Conservation (phyloP, 2,329 filamentous ascomycete species). For the Claviceps citrina region DNA sequence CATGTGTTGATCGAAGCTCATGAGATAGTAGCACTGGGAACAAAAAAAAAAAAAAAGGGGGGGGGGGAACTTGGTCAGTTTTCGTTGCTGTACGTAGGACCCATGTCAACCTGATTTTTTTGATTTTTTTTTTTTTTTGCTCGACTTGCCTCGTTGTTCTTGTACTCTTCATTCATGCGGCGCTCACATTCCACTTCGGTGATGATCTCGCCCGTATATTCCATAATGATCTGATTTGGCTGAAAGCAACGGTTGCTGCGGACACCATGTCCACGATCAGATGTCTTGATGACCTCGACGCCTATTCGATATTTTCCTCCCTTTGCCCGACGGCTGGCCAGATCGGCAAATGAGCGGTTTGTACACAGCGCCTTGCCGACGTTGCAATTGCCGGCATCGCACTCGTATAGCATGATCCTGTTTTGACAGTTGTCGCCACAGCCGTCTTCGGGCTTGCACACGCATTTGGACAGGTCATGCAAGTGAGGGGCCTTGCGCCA, state of each 20-base stretch:
- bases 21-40: constrained; percentile 80
- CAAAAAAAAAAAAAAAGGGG: background rate
- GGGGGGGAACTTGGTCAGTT: background rate
- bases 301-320: constrained; percentile 83
- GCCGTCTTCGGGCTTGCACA: constrained; percentile 61
- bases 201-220: constrained; percentile 96
- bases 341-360: constrained; percentile 75
- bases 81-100: background rate
- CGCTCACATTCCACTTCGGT: constrained; percentile 86
- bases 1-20: constrained; percentile 97
- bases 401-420: constrained; percentile 93
- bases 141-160: constrained; percentile 66
- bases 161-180: constrained; percentile 86
- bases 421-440: constrained; percentile 89
- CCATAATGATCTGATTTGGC: constrained; percentile 89
- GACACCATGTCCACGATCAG: constrained; percentile 78
- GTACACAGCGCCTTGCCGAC: constrained; percentile 58
- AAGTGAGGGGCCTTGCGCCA: constrained; percentile 69
- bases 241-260: constrained; percentile 78
- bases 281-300: constrained; percentile 86
- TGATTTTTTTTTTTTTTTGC: background rate
- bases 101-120: too few relatives aligned
- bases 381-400: constrained; percentile 77
- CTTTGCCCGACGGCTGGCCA: constrained; percentile 57
- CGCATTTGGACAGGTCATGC: constrained; percentile 60